Evolutionary conservation across 495 filamentous ascomycete genomes (phyloP), one percentile per base, ranked within the genome.

Genomic region (Rostrohypoxylon terebratum): DNA sequence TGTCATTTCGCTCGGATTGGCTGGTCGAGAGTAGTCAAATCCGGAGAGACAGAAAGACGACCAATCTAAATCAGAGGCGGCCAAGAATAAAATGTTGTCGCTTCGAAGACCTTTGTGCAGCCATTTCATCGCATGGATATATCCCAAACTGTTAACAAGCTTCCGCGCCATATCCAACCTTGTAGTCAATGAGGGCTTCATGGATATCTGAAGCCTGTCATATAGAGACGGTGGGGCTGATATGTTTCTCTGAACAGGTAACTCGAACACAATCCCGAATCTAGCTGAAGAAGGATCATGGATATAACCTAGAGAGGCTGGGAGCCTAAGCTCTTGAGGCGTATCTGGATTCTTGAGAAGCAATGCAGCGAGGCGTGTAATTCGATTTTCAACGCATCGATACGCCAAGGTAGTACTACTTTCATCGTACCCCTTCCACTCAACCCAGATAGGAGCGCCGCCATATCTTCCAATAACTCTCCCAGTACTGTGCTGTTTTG

Each of bases 121-220:
- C 48, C 48, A 53, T 14, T 53, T 53, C 25, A 20, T 53, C 28
- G 48, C 48, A 53, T 53, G 48, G 25, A 53, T 18, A 53, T 53
- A 31, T 21, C 28, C 48, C 25, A 53, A 31, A 31, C 48, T 53
- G 14, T 7, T 21, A 11, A n/a, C 14, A 21, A 53, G 48, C 48
- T 53, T 53, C 48, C 48, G 48, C 21, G 48, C 48, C 48, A 53
- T 53, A 21, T 53, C 7, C 48, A 53, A 5, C 28, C 48, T 53
- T 11, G n/a, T 9, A 53, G 48, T 25, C 14, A 53, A 53, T 11
- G 48, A 53, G 18, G 48, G 48, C 48, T 53, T 53, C 48, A 53
- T 28, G 3, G 21, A 1, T 2, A 20, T 53, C 18, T 53, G 48
- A 0, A 53, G 14, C 25, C 48, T 53, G 7, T 25, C 25, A 28